phyloP scores from a whole-genome alignment of 2,329 filamentous ascomycete species.

The Gnomoniopsis sp. region DNA sequence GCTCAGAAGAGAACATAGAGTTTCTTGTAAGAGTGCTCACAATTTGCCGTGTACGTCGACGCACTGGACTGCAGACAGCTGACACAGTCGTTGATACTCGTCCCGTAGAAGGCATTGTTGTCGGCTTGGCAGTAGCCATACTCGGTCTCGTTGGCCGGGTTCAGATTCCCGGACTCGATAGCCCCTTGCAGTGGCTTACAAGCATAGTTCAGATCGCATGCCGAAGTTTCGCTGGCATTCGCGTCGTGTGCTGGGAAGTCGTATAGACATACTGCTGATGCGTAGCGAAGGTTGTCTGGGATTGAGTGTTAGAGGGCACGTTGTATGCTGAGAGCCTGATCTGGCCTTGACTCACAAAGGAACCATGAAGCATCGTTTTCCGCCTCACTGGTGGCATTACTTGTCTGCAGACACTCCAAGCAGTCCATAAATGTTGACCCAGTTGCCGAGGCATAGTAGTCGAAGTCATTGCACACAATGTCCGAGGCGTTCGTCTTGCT shows the following conservation, averaged over 20 bases:
- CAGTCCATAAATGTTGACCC: constrained; percentile 48
- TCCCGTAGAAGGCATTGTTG: constrained; percentile 29
- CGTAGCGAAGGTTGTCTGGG: constrained; percentile 47
- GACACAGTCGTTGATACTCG: constrained; percentile 34
- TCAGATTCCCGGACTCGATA: constrained; percentile 32
- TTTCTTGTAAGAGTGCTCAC: constrained; percentile 31
- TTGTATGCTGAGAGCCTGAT: neutral
- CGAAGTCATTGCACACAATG: constrained; percentile 41
- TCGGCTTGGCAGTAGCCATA: constrained; percentile 45
- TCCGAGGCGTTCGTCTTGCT: constrained; percentile 44
- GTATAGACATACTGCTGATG: constrained; percentile 45
- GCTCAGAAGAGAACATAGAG: neutral
- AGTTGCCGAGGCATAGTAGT: constrained; percentile 32
- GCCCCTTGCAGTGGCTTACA: constrained; percentile 38
- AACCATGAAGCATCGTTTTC: constrained; percentile 44
- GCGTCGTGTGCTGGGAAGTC: constrained; percentile 29
- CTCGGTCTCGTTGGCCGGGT: constrained; percentile 30
- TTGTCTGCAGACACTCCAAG: constrained; percentile 43
- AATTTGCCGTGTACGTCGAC: constrained; percentile 43
- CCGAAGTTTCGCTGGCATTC: constrained; percentile 30
- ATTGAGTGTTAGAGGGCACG: constrained; percentile 18
- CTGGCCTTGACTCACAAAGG: constrained; percentile 39
- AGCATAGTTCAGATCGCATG: constrained; percentile 39
- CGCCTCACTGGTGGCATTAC: constrained; percentile 33
- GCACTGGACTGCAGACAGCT: constrained; percentile 39